A percentile compares a stretch with the other conserved stretches of the same genome.
Evolutionary conservation across 208 protist genomes (phyloP).

Genomic region (Entamoeba moshkovskii): DNA sequence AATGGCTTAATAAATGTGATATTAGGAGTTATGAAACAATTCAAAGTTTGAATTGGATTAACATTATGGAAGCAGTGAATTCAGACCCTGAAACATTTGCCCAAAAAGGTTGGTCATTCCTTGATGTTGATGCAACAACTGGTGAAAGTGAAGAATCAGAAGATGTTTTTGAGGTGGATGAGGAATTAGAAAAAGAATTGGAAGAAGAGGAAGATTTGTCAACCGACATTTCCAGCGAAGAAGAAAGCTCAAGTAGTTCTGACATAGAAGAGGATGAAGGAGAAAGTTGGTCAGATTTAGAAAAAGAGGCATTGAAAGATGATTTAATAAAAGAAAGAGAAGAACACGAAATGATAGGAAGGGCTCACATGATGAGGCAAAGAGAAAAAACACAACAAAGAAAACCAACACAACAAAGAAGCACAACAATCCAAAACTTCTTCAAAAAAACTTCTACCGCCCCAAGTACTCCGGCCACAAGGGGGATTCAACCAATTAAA

Average conservation of each 20-base stretch:
- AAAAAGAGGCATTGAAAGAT: not conserved
- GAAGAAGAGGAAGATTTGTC: not conserved
- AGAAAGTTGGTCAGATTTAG: not conserved
- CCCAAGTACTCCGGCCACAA: not conserved
- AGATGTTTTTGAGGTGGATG: not conserved
- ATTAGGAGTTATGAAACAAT: not conserved
- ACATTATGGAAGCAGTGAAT: not conserved
- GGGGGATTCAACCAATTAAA: not conserved
- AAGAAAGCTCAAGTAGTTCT: not conserved
- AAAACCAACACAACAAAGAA: not conserved
- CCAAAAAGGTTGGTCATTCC: not conserved
- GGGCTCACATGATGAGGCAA: not conserved
- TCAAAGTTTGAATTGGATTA: not conserved
- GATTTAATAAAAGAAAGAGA: not conserved
- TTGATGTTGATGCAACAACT: not conserved
- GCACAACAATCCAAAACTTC: not conserved
- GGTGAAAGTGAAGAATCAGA: not conserved
- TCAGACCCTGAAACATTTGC: not conserved
- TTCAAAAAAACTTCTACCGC: not conserved
- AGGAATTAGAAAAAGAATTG: not conserved
- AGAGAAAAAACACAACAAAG: not conserved
- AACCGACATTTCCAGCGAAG: not conserved
- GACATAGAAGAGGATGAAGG: not conserved
- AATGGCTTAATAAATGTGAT: not conserved
- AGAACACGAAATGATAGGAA: not conserved